A percentile compares a stretch with the other conserved stretches of the same genome.
These are phyloP conservation scores for Globisporangium nunn DNA, from an alignment of 352 stramenopile species.

Conservation along the genomic window DNA sequence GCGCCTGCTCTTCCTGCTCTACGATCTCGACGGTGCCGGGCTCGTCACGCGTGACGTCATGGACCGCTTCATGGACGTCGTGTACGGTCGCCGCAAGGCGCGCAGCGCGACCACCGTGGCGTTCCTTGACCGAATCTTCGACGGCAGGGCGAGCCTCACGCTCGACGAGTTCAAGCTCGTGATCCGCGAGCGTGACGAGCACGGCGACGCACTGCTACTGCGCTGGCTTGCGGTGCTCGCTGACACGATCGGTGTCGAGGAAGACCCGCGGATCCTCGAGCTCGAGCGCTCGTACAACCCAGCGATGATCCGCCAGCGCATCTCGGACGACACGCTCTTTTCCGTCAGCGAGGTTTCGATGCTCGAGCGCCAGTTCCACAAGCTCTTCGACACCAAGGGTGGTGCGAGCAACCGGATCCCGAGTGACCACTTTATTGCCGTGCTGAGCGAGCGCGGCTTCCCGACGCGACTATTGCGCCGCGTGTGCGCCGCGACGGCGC, in stretches of 20 bases:
- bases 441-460: conserved; percentile 42
- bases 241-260: conserved; percentile 53
- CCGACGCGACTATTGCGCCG: conserved; percentile 32
- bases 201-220: conserved; percentile 47
- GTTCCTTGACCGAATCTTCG: conserved; percentile 62
- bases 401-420: conserved; percentile 59
- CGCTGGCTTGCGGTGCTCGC: conserved; percentile 62
- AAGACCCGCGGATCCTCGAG: conserved; percentile 63
- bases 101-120: conserved; percentile 30
- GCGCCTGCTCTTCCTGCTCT: conserved; percentile 78
- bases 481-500: conserved; percentile 31
- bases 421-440: conserved; percentile 46
- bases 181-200: conserved; percentile 43
- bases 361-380: conserved; percentile 75
- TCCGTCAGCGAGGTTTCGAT: conserved; percentile 61
- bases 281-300: conserved; percentile 79
- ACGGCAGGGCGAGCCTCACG: conserved; percentile 27
- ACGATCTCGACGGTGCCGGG: conserved; percentile 64
- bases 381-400: conserved; percentile 67
- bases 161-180: conserved; percentile 57
- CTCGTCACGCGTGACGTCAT: conserved; percentile 64
- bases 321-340: conserved; percentile 65
- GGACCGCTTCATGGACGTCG: conserved; percentile 80
- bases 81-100: conserved; percentile 60
- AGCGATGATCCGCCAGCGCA: conserved; percentile 70